phyloP scores from a whole-genome alignment of 2,329 filamentous ascomycete species.

The Colletotrichum truncatum region DNA sequence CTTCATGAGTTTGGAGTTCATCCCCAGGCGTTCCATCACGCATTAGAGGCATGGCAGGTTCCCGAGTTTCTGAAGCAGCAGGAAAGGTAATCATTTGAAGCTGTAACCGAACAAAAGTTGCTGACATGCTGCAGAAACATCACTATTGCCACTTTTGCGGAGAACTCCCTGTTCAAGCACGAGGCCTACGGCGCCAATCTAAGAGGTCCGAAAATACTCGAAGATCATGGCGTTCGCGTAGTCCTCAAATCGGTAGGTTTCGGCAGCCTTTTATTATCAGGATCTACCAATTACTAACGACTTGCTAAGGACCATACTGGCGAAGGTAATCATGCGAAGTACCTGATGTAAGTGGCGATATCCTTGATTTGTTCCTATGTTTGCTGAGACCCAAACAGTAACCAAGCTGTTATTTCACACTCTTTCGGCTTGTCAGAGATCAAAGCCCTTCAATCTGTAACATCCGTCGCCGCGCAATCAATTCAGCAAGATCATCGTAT shows the following conservation, averaged over 20 bases:
- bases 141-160: constrained; percentile 52
- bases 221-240: constrained; percentile 47
- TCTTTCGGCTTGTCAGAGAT: constrained; percentile 48
- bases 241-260: constrained; percentile 48
- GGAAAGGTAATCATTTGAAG: constrained; percentile 32
- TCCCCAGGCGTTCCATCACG: constrained; percentile 51
- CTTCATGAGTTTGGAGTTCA: constrained; percentile 51
- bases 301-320: constrained; percentile 41
- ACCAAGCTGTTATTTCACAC: constrained; percentile 49
- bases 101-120: fast-evolving
- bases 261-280: not conserved
- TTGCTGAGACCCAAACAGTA: not conserved
- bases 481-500: constrained; percentile 52
- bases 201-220: constrained; percentile 48
- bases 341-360: constrained; percentile 39
- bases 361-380: not conserved
- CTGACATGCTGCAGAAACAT: constrained; percentile 37
- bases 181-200: constrained; percentile 51
- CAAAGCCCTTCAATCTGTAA: constrained; percentile 52
- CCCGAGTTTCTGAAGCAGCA: constrained; percentile 47
- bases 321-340: constrained; percentile 49
- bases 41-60: constrained; percentile 48
- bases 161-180: constrained; percentile 50
- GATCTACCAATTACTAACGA: not conserved
- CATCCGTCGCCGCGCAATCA: constrained; percentile 53